phyloP scores from a whole-genome alignment of 768 basidiomycete species.

The Pulveroboletus ravenelii region DNA sequence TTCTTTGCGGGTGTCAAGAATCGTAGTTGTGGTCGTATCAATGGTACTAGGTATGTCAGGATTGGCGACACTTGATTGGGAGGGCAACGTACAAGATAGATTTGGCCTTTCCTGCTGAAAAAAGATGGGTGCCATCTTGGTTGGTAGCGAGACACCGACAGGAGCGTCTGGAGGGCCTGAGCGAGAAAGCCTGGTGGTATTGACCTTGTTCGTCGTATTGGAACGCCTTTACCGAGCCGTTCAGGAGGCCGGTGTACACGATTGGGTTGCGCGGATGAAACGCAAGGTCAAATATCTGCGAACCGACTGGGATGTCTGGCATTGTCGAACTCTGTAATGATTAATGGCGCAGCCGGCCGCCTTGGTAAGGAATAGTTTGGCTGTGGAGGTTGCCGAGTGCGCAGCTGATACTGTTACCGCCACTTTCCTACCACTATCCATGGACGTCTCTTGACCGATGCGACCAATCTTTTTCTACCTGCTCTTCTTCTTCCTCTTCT shows the following conservation, averaged over 20 bases:
- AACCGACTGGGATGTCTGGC: constrained; percentile 64
- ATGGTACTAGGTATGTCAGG: constrained; percentile 46
- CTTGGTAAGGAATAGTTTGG: too few species aligned
- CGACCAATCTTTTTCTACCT: constrained; percentile 25
- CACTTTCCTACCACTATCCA: constrained; percentile 11
- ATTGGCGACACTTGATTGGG: neutral
- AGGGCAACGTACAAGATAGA: constrained; percentile 60
- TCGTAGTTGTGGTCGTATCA: constrained; percentile 55
- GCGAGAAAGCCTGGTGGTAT: constrained; percentile 50
- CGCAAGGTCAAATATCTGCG: constrained; percentile 83
- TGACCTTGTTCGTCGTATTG: constrained; percentile 69
- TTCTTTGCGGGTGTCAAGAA: constrained; percentile 44
- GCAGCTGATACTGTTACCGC: neutral
- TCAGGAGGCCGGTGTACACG: constrained; percentile 76
- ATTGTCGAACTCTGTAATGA: constrained; percentile 22
- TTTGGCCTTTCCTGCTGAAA: constrained; percentile 79
- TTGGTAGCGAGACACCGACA: constrained; percentile 70
- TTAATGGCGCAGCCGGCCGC: too few species aligned
- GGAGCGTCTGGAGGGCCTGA: constrained; percentile 77
- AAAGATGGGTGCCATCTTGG: constrained; percentile 64
- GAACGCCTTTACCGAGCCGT: constrained; percentile 81
- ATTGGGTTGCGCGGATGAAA: constrained; percentile 74
- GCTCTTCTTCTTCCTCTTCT: constrained; percentile 21
- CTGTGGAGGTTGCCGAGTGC: constrained; percentile 3
- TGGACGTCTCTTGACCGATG: constrained; percentile 35